Percentiles rank a stretch among this genome's conserved stretches.
These are phyloP conservation scores for Cladosporium sphaerospermum DNA, from an alignment of 2,329 filamentous ascomycete species.

Conservation along the genomic window DNA sequence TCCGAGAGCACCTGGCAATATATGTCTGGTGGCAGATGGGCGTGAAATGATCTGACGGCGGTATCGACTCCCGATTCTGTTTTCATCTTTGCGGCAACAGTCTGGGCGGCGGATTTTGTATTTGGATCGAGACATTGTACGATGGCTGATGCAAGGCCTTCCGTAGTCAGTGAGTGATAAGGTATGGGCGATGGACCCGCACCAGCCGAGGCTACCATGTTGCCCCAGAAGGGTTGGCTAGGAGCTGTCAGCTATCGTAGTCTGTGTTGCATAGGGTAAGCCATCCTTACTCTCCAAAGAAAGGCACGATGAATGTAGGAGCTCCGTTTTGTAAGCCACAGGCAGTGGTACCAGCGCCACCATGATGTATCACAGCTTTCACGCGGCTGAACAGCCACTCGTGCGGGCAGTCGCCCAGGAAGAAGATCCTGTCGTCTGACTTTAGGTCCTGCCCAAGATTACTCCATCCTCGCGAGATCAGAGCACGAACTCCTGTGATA, in stretches of 20 bases:
- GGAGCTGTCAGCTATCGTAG: conserved; percentile 34
- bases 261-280: conserved; percentile 29
- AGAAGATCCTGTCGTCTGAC: conserved; percentile 36
- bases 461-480: conserved; percentile 50
- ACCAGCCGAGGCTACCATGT: conserved; percentile 38
- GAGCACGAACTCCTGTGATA: conserved; percentile 40
- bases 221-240: conserved; percentile 47
- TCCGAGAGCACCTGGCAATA: conserved; percentile 63
- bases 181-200: conserved; percentile 68
- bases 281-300: conserved; percentile 45
- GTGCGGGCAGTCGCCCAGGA: conserved; percentile 48
- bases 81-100: conserved; percentile 56
- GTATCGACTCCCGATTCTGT: conserved; percentile 64
- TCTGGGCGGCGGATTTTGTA: conserved; percentile 50
- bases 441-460: conserved; percentile 35
- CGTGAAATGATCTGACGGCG: conserved; percentile 61
- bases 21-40: conserved; percentile 52
- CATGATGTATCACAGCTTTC: conserved; percentile 49
- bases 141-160: conserved; percentile 40
- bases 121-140: conserved; percentile 49
- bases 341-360: conserved; percentile 52
- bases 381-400: conserved; percentile 52
- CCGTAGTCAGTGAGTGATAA: conserved; percentile 56
- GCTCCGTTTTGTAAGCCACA: conserved; percentile 43
- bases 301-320: conserved; percentile 50